Conservation (phyloP, 495 filamentous ascomycete species). For the Neurospora cerealis region DNA sequence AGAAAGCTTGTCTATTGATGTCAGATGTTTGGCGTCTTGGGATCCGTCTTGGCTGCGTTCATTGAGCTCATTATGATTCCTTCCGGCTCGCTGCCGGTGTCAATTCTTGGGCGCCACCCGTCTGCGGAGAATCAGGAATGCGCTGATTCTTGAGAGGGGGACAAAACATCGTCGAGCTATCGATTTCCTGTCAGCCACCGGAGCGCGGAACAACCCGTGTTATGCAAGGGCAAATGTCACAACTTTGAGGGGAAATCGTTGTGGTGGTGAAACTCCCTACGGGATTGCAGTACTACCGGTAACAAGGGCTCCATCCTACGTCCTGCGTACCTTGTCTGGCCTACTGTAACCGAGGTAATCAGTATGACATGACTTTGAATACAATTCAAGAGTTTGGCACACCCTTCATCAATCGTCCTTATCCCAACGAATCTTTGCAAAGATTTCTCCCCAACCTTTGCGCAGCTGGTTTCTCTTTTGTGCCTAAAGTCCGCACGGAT, state of each 20-base stretch:
- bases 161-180: not conserved
- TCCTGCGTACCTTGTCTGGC: not conserved
- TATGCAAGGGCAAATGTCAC: not conserved
- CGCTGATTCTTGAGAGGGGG: not conserved
- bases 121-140: not conserved
- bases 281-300: not conserved
- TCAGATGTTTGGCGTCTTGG: not conserved
- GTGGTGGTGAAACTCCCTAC: not conserved
- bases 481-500: not conserved
- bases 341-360: not conserved
- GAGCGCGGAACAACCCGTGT: not conserved
- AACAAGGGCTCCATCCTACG: not conserved
- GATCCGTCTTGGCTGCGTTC: not conserved
- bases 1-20: not conserved
- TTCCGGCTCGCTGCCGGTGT: not conserved
- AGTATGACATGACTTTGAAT: not conserved
- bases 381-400: not conserved
- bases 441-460: not conserved
- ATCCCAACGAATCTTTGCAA: not conserved
- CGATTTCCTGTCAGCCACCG: not conserved
- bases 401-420: not conserved
- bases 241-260: not conserved
- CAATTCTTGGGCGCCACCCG: not conserved
- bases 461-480: not conserved
- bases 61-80: not conserved